Percentiles rank a stretch among this genome's conserved stretches.
Evolutionary conservation across 176 grass and related monocot genomes (phyloP).

Genomic region (Zea luxurians): DNA sequence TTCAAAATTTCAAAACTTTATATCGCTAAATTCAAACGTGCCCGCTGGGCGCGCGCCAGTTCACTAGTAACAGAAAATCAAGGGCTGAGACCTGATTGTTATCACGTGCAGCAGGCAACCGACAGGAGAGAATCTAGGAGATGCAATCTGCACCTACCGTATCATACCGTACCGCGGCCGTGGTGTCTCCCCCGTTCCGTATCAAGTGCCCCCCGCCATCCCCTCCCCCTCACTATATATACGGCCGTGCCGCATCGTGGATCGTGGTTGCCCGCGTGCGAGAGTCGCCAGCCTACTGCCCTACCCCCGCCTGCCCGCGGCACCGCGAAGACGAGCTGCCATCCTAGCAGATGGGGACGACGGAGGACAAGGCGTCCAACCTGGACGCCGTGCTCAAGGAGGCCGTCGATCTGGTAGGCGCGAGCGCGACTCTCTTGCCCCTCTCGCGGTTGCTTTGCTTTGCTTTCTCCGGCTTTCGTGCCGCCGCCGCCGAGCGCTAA

Average conservation of each 20-base stretch:
- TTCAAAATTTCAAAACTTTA: too few relatives aligned
- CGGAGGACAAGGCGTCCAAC: slow-evolving; percentile 61
- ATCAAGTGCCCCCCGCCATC: too few relatives aligned
- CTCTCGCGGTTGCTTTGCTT: background rate
- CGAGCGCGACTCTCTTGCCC: background rate
- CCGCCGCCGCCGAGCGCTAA: background rate
- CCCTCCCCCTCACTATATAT: slow-evolving; percentile 34
- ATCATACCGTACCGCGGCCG: too few relatives aligned
- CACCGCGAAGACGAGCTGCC: background rate
- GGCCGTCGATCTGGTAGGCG: slow-evolving; percentile 88
- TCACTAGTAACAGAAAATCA: too few relatives aligned
- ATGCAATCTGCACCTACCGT: too few relatives aligned
- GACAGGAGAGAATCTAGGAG: too few relatives aligned
- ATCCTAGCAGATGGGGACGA: slow-evolving; percentile 13
- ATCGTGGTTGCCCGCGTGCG: background rate
- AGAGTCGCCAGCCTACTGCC: background rate
- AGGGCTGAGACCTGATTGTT: too few relatives aligned
- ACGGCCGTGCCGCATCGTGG: background rate
- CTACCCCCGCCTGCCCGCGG: background rate
- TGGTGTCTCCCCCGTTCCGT: too few relatives aligned
- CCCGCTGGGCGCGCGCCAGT: too few relatives aligned
- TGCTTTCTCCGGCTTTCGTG: background rate
- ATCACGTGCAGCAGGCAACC: too few relatives aligned
- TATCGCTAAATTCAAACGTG: too few relatives aligned
- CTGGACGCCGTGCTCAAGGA: slow-evolving; percentile 83